These are phyloP conservation scores for Pestalotiopsis sp. DNA, from an alignment of 2,329 filamentous ascomycete genomes.

Conservation along the genomic window DNA sequence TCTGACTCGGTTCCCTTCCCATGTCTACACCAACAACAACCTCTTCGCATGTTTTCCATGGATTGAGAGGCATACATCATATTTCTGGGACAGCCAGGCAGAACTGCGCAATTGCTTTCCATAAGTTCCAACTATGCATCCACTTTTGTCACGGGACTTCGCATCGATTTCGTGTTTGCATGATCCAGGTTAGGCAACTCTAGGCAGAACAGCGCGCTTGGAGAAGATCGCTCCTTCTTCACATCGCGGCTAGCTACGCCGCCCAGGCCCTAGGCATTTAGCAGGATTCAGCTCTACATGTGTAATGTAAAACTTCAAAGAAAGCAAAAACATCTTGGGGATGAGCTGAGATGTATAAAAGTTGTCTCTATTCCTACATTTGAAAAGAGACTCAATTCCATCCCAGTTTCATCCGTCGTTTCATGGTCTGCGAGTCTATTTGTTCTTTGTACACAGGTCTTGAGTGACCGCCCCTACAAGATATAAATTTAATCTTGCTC, in stretches of 20 bases:
- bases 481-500: background rate
- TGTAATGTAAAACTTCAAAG: background rate
- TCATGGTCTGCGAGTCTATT: background rate
- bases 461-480: background rate
- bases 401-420: background rate
- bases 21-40: background rate
- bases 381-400: background rate
- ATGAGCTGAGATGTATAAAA: background rate
- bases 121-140: background rate
- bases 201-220: constrained; percentile 3
- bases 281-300: background rate
- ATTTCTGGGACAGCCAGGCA: background rate
- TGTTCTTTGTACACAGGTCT: background rate
- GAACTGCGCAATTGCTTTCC: background rate
- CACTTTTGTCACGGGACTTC: background rate
- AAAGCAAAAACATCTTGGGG: background rate
- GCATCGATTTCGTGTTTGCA: background rate
- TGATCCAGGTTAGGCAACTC: background rate
- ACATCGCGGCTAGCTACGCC: background rate
- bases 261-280: background rate
- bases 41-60: background rate
- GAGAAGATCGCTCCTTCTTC: background rate
- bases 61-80: background rate
- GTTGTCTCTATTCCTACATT: background rate
- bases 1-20: background rate